Conservation (phyloP, 345 rosid genomes). For the Euphorbia peplus region DNA sequence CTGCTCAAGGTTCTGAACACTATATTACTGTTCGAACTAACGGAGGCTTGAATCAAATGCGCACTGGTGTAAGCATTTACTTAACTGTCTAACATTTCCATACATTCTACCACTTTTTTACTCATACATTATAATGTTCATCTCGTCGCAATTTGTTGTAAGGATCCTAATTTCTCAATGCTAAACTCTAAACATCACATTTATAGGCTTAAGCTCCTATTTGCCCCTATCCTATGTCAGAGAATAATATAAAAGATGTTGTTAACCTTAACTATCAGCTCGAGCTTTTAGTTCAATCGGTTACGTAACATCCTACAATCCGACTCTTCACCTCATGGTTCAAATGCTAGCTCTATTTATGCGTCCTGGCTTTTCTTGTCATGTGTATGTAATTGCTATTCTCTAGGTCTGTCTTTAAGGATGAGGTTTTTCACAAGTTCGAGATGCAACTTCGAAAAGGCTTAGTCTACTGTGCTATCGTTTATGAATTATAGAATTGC, state of each 20-base stretch:
- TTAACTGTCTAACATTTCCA: not conserved
- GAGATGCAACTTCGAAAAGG: not conserved
- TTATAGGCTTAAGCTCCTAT: not conserved
- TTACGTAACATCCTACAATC: too few relatives aligned
- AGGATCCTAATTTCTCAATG: not conserved
- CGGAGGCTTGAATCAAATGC: constrained; percentile 98
- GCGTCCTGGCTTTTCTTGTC: not conserved
- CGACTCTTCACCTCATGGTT: too few relatives aligned
- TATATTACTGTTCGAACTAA: constrained; percentile 85
- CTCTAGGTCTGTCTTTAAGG: not conserved
- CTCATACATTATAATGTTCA: not conserved
- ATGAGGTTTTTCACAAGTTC: not conserved
- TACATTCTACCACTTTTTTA: too few relatives aligned
- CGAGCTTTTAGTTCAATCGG: not conserved
- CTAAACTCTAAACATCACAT: not conserved
- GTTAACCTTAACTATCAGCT: not conserved
- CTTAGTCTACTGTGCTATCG: not conserved
- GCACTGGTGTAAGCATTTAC: constrained; percentile 77
- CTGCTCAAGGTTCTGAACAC: constrained; percentile 43
- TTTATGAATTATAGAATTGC: too few relatives aligned
- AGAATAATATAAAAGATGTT: too few relatives aligned
- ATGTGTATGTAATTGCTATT: not conserved
- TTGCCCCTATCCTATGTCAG: not conserved
- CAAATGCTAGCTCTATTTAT: too few relatives aligned
- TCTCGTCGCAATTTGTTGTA: not conserved